These are phyloP conservation scores for Xenosphaeropsis pyriputrescens DNA, from an alignment of 2,329 filamentous ascomycete species.

Conservation along the genomic window DNA sequence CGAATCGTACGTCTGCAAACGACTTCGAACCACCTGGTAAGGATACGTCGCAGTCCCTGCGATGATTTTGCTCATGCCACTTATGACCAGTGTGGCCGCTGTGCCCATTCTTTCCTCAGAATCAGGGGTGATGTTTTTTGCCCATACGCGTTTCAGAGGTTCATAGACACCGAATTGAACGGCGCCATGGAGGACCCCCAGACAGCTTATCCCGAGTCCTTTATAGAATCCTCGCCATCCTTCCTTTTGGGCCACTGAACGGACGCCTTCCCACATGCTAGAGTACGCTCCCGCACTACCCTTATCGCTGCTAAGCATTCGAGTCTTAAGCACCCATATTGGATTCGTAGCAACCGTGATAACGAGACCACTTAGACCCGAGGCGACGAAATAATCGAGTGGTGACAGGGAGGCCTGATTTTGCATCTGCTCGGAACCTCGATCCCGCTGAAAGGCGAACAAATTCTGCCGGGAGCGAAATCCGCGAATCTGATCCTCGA, in stretches of 20 bases:
- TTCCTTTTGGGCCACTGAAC: constrained; percentile 52
- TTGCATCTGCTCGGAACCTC: constrained; percentile 4
- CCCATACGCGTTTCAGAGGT: constrained; percentile 34
- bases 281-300: constrained; percentile 65
- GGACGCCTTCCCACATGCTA: constrained; percentile 57
- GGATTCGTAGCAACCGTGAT: constrained; percentile 84
- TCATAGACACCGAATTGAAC: constrained; percentile 97
- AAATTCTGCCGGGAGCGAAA: constrained; percentile 5
- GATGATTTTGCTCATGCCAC: constrained; percentile 69
- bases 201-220: constrained; percentile 65
- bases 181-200: constrained; percentile 83
- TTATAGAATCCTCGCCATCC: constrained; percentile 75
- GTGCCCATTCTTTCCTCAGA: constrained; percentile 8
- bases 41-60: constrained; percentile 88
- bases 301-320: constrained; percentile 80
- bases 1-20: constrained; percentile 81
- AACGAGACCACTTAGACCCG: constrained; percentile 52
- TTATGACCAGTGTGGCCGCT: constrained; percentile 58
- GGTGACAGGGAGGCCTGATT: constrained; percentile 8
- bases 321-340: constrained; percentile 95
- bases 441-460: neutral
- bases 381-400: constrained; percentile 68
- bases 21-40: constrained; percentile 80
- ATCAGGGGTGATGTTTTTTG: constrained; percentile 31
- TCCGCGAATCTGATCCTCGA: constrained; percentile 25